Evolutionary conservation across 2,329 filamentous ascomycete genomes (phyloP), one percentile per base, ranked within the genome.

Genomic region (Hypoxylon sp.): DNA sequence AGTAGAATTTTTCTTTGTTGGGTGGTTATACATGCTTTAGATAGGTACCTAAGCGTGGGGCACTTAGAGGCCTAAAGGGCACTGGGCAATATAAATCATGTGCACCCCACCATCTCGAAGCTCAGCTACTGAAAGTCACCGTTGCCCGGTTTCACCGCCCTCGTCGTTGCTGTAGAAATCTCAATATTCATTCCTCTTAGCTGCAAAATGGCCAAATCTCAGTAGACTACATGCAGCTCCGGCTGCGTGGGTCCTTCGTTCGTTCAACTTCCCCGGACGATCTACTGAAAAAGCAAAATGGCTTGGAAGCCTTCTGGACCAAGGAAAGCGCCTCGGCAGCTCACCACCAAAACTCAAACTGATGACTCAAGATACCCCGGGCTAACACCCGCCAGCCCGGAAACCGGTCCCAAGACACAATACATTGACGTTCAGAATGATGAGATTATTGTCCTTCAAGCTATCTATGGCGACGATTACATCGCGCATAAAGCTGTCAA

Each of bases 401-500:
- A 81, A 61, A 71, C 78, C 49, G 74, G 75, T 44, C 73, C 78
- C 52, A 85, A 81, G 70, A 84, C 85, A 15, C 81, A 93, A 74
- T 97, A 97, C 79, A 87, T 89, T 68, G 91, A 96, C 79, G 88
- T 91, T 32, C 95, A 98, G 79, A 84, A 91, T 72, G 91, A 97
- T 75, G 95, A 98, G 80, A 84, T 97, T 59, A 87, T 95, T 75
- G 94, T 89, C 46, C 83, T 98, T 62, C 85, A 91, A 72, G 91
- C 94, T 43, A 96, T 98, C 51, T 98, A 95, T 74, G 90, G 89
- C 69, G 92, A 97, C 62, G 94, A 97, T 74, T 97, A 93, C 74
- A 84, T 90, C 70, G 88, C 90, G 75, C 86, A 93, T 71, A 87
- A 90, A 72, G 85, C 86, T 52, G 86, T 86, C 62, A 87, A 88